Conservation (phyloP, 257 asterid species). For the Jasminum sambac region DNA sequence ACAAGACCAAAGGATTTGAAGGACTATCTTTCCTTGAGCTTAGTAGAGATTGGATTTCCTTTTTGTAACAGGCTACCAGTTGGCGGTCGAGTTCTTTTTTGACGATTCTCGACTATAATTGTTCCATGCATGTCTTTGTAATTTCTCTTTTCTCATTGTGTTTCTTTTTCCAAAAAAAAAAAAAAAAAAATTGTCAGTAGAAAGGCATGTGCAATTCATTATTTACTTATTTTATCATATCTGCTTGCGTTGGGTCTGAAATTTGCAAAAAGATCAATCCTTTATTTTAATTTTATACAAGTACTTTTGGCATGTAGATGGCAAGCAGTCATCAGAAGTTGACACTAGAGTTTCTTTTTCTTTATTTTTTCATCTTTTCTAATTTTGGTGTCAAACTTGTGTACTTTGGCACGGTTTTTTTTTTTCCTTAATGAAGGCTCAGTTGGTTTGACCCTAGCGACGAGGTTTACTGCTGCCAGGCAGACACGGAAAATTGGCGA, state of each 20-base stretch:
- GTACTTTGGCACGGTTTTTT: slow-evolving; percentile 20
- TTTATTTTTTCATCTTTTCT: slow-evolving; percentile 2
- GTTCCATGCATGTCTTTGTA: no score
- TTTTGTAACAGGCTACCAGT: no score
- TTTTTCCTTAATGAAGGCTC: slow-evolving; percentile 57
- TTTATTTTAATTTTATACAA: not conserved
- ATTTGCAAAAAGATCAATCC: not conserved
- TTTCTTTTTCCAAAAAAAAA: no score
- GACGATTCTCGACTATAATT: no score
- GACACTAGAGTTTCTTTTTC: not conserved
- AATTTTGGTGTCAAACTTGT: slow-evolving; percentile 7
- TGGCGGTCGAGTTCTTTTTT: no score
- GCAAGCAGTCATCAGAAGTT: slow-evolving; percentile 4
- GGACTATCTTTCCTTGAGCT: no score
- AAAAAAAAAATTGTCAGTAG: no score
- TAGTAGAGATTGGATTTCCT: no score
- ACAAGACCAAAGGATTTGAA: no score
- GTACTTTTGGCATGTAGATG: slow-evolving; percentile 1
- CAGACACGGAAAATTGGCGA: slow-evolving; percentile 98
- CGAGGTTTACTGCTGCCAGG: slow-evolving; percentile 95
- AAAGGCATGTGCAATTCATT: not conserved
- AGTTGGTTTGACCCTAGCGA: slow-evolving; percentile 98
- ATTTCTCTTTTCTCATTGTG: no score
- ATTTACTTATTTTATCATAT: slow-evolving; percentile 10
- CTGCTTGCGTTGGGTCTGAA: not conserved